phyloP scores from a whole-genome alignment of 1,139 yeast species.

The Yamadazyma taylorii region DNA sequence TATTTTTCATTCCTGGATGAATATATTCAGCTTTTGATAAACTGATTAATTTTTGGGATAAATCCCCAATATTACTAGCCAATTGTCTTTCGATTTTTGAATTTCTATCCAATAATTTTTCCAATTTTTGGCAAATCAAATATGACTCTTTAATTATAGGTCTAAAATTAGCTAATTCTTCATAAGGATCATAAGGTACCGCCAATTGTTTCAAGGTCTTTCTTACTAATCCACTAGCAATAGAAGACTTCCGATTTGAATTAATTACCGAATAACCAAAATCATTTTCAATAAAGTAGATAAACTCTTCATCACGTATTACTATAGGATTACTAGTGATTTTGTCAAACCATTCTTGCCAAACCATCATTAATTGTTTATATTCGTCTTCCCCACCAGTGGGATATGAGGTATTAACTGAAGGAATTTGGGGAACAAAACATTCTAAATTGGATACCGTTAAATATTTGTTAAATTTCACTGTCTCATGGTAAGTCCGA shows the following conservation, averaged over 20 bases:
- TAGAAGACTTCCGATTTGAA: slow-evolving; percentile 50
- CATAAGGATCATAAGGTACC: slow-evolving; percentile 86
- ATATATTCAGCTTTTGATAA: slow-evolving; percentile 52
- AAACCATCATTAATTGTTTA: slow-evolving; percentile 51
- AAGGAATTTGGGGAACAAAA: slow-evolving; percentile 87
- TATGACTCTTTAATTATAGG: slow-evolving; percentile 84
- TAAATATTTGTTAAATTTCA: slow-evolving; percentile 73
- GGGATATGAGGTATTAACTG: slow-evolving; percentile 73
- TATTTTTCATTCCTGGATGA: slow-evolving; percentile 69
- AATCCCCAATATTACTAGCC: slow-evolving; percentile 59
- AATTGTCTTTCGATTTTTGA: slow-evolving; percentile 56
- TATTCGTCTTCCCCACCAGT: slow-evolving; percentile 81
- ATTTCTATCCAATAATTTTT: slow-evolving; percentile 53
- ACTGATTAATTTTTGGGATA: slow-evolving; percentile 56
- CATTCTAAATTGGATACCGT: slow-evolving; percentile 85
- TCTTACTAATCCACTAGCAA: slow-evolving; percentile 83
- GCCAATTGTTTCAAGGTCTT: slow-evolving; percentile 89
- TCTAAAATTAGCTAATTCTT: slow-evolving; percentile 78
- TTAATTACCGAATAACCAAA: slow-evolving; percentile 74
- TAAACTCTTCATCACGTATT: slow-evolving; percentile 84
- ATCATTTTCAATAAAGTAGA: slow-evolving; percentile 84
- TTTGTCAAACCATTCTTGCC: slow-evolving; percentile 89
- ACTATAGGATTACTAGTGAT: slow-evolving; percentile 73
- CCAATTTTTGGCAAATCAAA: slow-evolving; percentile 55
- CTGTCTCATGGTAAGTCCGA: slow-evolving; percentile 77